Percentiles rank a stretch among this genome's conserved stretches.
Conservation (phyloP, 768 basidiomycete species). For the Chiua virens region DNA sequence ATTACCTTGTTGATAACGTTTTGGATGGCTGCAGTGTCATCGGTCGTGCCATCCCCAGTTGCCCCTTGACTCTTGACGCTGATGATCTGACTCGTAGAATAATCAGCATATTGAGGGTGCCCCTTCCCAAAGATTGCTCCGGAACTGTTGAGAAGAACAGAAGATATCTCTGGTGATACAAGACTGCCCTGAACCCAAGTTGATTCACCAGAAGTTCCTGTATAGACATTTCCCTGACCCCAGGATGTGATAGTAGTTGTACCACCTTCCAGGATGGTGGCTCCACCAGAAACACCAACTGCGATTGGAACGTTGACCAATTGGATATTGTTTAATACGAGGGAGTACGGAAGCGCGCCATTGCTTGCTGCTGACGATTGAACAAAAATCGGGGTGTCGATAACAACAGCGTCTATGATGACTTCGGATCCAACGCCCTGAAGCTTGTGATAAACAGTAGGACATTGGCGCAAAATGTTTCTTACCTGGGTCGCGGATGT, state of each 20-base stretch:
- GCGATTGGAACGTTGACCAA: constrained; percentile 32
- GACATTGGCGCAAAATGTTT: background rate
- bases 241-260: constrained; percentile 41
- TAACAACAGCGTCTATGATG: constrained; percentile 34
- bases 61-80: constrained; percentile 68
- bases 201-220: constrained; percentile 43
- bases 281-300: constrained; percentile 52
- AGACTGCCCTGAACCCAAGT: constrained; percentile 53
- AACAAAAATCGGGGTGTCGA: constrained; percentile 33
- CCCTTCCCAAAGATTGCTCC: constrained; percentile 61
- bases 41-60: constrained; percentile 67
- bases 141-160: constrained; percentile 49
- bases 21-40: constrained; percentile 69
- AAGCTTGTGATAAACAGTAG: background rate
- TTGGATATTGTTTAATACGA: constrained; percentile 35
- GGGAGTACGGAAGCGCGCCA: constrained; percentile 28
- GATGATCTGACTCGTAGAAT: constrained; percentile 59
- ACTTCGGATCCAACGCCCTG: constrained; percentile 30
- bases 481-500: constrained; percentile 30
- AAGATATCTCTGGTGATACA: constrained; percentile 46
- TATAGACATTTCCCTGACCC: constrained; percentile 53
- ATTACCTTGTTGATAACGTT: constrained; percentile 54
- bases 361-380: constrained; percentile 23
- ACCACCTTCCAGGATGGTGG: constrained; percentile 56
- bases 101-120: constrained; percentile 64